phyloP scores from a whole-genome alignment of 352 stramenopile species.

The Phytophthora chlamydospora region DNA sequence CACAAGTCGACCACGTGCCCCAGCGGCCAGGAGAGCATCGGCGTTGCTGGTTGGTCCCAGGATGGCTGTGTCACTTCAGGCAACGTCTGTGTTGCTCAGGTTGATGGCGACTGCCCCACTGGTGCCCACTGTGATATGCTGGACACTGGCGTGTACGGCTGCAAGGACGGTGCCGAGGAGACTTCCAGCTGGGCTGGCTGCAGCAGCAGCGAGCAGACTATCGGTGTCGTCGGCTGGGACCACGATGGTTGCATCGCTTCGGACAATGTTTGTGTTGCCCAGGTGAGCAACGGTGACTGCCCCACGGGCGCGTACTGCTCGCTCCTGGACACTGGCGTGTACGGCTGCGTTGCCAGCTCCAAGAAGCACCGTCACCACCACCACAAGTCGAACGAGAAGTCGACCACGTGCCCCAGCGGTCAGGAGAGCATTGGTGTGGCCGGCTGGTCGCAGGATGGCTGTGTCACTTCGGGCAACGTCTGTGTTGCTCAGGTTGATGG shows the following conservation, averaged over 20 bases:
- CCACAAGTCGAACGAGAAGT: conserved; percentile 9
- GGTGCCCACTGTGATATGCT: conserved; percentile 36
- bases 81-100: conserved; percentile 25
- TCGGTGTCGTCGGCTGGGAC: conserved; percentile 32
- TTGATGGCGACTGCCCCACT: conserved; percentile 23
- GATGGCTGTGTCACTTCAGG: conserved; percentile 18
- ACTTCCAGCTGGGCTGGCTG: conserved; percentile 13
- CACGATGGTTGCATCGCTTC: conserved; percentile 29
- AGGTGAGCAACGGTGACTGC: conserved; percentile 29
- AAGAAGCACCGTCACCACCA: conserved; percentile 19
- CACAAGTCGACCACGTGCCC: conserved; percentile 16
- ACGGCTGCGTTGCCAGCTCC: conserved; percentile 18
- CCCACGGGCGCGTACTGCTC: conserved; percentile 29
- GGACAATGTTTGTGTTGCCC: conserved; percentile 23
- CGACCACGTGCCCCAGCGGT: conserved; percentile 4
- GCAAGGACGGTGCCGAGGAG: conserved; percentile 15
- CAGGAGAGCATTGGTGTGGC: conserved; percentile 16
- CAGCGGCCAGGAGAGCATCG: conserved; percentile 9
- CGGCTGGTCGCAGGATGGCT: conserved; percentile 14
- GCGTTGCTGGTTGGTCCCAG: conserved; percentile 17
- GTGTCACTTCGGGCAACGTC: conserved; percentile 14
- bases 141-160: conserved; percentile 38
- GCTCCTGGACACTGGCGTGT: conserved; percentile 28
- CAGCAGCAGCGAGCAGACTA: conserved; percentile 20
- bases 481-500: conserved; percentile 25